A percentile compares a stretch with the other conserved stretches of the same genome.
Conservation (phyloP, 139 green algal species). For the Auxenochlorella pyrenoidosa region DNA sequence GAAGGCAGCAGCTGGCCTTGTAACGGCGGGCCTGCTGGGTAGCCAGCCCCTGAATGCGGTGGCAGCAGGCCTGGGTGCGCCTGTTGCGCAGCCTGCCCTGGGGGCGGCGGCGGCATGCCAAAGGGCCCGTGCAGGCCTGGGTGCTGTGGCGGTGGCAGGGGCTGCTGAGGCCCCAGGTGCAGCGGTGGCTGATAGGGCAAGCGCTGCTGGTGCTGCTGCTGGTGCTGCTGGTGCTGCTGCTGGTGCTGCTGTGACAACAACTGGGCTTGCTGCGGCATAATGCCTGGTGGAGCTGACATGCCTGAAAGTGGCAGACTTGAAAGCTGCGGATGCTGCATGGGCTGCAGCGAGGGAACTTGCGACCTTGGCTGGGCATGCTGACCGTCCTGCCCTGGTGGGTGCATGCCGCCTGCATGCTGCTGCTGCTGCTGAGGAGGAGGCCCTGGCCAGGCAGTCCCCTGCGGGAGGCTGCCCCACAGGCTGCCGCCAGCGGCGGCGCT, state of each 20-base stretch:
- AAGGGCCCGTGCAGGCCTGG: background rate
- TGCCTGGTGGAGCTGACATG: background rate
- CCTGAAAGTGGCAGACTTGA: background rate
- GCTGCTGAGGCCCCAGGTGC: constrained; percentile 4
- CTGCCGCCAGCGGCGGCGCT: background rate
- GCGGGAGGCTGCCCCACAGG: background rate
- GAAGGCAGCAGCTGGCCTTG: background rate
- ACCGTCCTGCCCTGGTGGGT: constrained; percentile 22
- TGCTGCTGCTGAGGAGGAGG: constrained; percentile 23
- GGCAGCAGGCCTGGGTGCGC: background rate
- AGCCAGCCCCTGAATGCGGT: background rate
- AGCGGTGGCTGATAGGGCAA: background rate
- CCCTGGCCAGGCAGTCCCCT: background rate
- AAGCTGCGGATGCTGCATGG: constrained; percentile 22
- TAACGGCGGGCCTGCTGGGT: background rate
- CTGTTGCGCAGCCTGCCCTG: background rate
- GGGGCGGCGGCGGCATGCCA: background rate
- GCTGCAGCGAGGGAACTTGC: background rate
- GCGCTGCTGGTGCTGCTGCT: constrained; percentile 9
- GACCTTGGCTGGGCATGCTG: constrained; percentile 19
- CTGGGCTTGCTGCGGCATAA: background rate
- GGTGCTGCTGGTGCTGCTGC: constrained; percentile 9
- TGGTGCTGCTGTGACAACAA: background rate
- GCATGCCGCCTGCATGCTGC: constrained; percentile 5
- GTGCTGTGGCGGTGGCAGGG: background rate